A percentile compares a stretch with the other conserved stretches of the same genome.
Evolutionary conservation across 2,329 filamentous ascomycete genomes (phyloP).

Genomic region (Fusarium pilosicola): DNA sequence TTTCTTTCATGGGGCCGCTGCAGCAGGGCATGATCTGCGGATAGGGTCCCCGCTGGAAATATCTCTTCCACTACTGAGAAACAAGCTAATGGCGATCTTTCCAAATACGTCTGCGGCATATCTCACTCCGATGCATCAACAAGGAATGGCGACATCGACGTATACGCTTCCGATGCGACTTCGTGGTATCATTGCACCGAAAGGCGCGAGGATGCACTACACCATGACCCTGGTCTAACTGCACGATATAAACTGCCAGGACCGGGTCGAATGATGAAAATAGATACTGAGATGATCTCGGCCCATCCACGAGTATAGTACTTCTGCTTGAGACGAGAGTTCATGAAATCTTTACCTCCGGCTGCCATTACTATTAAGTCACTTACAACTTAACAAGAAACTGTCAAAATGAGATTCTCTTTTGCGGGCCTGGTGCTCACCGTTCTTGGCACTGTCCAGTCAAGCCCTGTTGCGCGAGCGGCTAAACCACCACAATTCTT

Average conservation of each 20-base stretch:
- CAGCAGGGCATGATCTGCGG: background rate
- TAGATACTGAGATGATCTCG: background rate
- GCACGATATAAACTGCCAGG: background rate
- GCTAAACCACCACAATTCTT: conserved; percentile 4
- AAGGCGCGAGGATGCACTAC: background rate
- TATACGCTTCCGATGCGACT: background rate
- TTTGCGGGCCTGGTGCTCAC: background rate
- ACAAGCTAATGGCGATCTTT: background rate
- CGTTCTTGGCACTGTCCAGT: background rate
- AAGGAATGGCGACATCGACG: background rate
- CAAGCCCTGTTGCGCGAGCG: background rate
- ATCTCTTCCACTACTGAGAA: background rate
- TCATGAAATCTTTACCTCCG: too few species aligned
- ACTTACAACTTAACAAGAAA: background rate
- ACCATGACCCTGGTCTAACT: too few species aligned
- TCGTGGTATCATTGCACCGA: conserved; percentile 19
- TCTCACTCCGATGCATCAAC: background rate
- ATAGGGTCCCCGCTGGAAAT: background rate
- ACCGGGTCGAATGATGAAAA: background rate
- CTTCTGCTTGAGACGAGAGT: background rate
- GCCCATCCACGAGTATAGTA: background rate
- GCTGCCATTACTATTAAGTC: background rate
- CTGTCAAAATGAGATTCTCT: background rate
- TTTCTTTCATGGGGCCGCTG: background rate
- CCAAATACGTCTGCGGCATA: background rate